Evolutionary conservation across 352 stramenopile genomes (phyloP).

Genomic region (Pythium coloratum): DNA sequence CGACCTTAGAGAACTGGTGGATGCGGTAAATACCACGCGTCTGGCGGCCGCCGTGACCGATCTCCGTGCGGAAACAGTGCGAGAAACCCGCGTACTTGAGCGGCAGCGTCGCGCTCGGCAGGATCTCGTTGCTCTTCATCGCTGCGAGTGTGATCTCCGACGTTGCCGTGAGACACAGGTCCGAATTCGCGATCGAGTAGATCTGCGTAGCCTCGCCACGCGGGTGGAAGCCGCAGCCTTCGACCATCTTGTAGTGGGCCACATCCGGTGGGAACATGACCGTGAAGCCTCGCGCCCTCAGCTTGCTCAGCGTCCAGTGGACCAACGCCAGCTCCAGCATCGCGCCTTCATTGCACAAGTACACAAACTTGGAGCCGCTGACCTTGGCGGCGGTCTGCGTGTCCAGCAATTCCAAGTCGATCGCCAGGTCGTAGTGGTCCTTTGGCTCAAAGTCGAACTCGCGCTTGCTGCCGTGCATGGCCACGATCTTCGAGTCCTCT

Average conservation of each 20-base stretch:
- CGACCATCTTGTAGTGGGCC: slow-evolving; percentile 78
- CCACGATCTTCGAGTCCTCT: slow-evolving; percentile 51
- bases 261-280: slow-evolving; percentile 81
- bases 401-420: slow-evolving; percentile 69
- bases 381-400: slow-evolving; percentile 67
- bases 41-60: slow-evolving; percentile 70
- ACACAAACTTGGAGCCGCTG: slow-evolving; percentile 82
- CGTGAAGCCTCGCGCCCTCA: slow-evolving; percentile 70
- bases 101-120: slow-evolving; percentile 54
- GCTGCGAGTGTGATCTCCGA: slow-evolving; percentile 86
- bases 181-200: slow-evolving; percentile 82
- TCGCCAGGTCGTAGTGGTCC: slow-evolving; percentile 74
- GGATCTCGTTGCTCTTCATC: slow-evolving; percentile 75
- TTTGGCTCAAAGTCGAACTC: slow-evolving; percentile 60
- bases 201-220: slow-evolving; percentile 86
- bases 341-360: slow-evolving; percentile 83
- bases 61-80: slow-evolving; percentile 89
- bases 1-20: slow-evolving; percentile 90
- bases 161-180: slow-evolving; percentile 83
- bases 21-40: slow-evolving; percentile 86
- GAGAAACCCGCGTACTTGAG: slow-evolving; percentile 80
- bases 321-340: slow-evolving; percentile 88
- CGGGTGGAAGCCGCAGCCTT: slow-evolving; percentile 85
- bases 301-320: slow-evolving; percentile 74
- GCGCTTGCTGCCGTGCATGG: slow-evolving; percentile 54